Evolutionary conservation across 2,329 filamentous ascomycete genomes (phyloP).

Genomic region (Talaromyces verruculosus): DNA sequence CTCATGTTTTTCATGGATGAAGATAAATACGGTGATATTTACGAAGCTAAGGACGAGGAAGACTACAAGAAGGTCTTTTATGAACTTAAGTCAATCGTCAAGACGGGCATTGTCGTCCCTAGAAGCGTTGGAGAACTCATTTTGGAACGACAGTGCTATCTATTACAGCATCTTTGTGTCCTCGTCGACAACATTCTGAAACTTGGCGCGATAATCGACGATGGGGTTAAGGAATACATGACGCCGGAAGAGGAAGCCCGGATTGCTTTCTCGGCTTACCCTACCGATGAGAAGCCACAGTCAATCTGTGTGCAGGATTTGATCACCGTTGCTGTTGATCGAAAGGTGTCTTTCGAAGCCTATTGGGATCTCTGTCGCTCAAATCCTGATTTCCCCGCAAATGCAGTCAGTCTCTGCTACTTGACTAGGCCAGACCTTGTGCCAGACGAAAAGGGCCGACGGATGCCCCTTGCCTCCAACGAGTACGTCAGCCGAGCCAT

Average conservation of each 20-base stretch:
- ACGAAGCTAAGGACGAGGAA: neutral
- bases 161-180: constrained; percentile 45
- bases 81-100: neutral
- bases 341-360: constrained; percentile 2
- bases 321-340: neutral
- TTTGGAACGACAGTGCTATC: constrained; percentile 40
- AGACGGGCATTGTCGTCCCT: constrained; percentile 26
- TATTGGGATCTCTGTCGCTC: neutral
- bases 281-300: neutral
- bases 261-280: neutral
- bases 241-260: neutral
- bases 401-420: constrained; percentile 4
- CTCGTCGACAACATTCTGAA: constrained; percentile 48
- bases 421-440: constrained; percentile 38
- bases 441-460: constrained; percentile 47
- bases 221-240: neutral
- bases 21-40: neutral
- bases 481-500: constrained; percentile 45
- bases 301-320: neutral
- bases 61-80: neutral
- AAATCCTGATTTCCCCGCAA: neutral
- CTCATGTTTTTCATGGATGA: constrained; percentile 6
- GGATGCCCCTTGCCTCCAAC: constrained; percentile 41
- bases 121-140: constrained; percentile 33
- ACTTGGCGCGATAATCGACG: constrained; percentile 24